Base-by-base conservation (phyloP, 2,329 filamentous ascomycete genomes). In the Diaporthe sp. region DNA sequence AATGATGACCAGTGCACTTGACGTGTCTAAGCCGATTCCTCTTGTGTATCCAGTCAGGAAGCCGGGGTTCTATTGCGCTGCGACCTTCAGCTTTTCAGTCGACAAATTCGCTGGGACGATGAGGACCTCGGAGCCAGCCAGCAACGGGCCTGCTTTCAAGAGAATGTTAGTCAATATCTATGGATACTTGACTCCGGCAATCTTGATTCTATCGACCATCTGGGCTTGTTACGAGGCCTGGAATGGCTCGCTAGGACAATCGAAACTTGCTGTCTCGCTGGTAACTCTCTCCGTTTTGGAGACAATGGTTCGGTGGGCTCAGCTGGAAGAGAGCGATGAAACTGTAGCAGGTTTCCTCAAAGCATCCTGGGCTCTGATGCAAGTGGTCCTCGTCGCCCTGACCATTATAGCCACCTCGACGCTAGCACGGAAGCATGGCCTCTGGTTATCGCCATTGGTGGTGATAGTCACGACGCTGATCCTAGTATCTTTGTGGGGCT, bases 71-170 rank as follows among this genome's bases (percentile, higher is more conserved):
- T 53, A 53, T 8, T 53, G 49, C 49, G 49, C 17, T 53, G 49
- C 49, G 49, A 53, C 49, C 22, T 53, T 53, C n/a, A 53, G 22
- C 49, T 53, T n/a, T 53, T 53, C 49, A 25, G 49, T 53, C 22
- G 49, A 53, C 49, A 53, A 17, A 53, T 53, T 53, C n/a, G 12
- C 49, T 25, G 49, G 49, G 8, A 13, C 49, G 22, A 53, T 53
- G 49, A 25, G 20, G 22, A 53, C 49, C 20, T 53, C 49, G 49
- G 49, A 53, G n/a, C 49, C 49, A 53, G 20, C 10, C n/a, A 53
- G 49, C 49, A 53, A 53, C 20, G 49, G 49, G n/a, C 49, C 49
- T 53, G 49, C 49, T 53, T 53, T 53, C n/a, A 53, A 53, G 49
- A n/a, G 49, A 25, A 25, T 0, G 4, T 13, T 53, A 2, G 22